Conservation (phyloP, 2,329 filamentous ascomycete species). For the Colletotrichum costaricense region DNA sequence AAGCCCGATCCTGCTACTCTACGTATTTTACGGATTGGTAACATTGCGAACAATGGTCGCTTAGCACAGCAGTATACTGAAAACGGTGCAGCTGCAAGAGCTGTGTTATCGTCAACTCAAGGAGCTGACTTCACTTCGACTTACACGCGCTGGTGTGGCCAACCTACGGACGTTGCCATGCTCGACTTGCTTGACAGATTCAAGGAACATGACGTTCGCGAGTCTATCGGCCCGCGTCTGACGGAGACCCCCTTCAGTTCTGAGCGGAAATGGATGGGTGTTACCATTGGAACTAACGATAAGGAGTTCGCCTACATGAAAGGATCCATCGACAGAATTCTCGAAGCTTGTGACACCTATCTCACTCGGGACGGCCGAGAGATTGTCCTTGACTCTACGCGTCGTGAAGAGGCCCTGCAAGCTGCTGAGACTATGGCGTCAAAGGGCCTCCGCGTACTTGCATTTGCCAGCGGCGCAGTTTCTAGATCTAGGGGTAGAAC, state of each 20-base stretch:
- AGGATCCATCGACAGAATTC: constrained; percentile 87
- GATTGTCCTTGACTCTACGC: constrained; percentile 81
- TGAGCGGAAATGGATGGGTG: constrained; percentile 99
- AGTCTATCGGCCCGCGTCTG: constrained; percentile 83
- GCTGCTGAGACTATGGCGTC: constrained; percentile 90
- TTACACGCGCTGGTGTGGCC: constrained; percentile 93
- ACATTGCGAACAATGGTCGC: constrained; percentile 95
- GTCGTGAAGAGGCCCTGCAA: constrained; percentile 78
- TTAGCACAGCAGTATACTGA: constrained; percentile 79
- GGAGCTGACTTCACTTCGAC: constrained; percentile 69
- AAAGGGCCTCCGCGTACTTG: constrained; percentile 89
- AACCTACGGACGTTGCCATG: constrained; percentile 97
- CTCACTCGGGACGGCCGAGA: constrained; percentile 88
- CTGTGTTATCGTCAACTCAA: constrained; percentile 87
- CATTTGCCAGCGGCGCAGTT: constrained; percentile 88
- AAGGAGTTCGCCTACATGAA: constrained; percentile 94
- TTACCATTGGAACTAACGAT: constrained; percentile 77
- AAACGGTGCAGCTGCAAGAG: constrained; percentile 77
- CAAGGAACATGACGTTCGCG: constrained; percentile 90
- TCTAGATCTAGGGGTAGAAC: constrained; percentile 58
- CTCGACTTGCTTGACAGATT: constrained; percentile 92
- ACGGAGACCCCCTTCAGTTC: constrained; percentile 96
- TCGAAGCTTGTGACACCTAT: constrained; percentile 91
- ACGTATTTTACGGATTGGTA: constrained; percentile 89
- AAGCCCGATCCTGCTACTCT: constrained; percentile 79